Conservation (phyloP, 768 basidiomycete species). For the Exsudoporus frostii region DNA sequence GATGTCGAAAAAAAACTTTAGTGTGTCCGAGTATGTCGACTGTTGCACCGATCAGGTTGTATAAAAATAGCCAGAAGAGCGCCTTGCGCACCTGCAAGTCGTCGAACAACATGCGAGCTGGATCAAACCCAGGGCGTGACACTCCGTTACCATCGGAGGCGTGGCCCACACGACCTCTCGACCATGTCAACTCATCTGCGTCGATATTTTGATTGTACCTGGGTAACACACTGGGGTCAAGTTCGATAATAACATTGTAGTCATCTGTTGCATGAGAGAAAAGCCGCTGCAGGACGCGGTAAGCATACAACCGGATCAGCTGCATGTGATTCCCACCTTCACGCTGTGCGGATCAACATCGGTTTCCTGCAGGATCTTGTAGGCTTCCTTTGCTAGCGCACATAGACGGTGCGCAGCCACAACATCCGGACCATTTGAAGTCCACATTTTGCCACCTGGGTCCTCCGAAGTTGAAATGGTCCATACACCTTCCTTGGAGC, state of each 20-base stretch:
- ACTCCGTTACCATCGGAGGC: constrained; percentile 32
- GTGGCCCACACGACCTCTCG: constrained; percentile 28
- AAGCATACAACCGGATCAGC: not conserved
- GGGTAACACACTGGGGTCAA: constrained; percentile 61
- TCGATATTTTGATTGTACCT: constrained; percentile 72
- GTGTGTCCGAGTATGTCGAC: constrained; percentile 70
- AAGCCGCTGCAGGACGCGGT: constrained; percentile 50
- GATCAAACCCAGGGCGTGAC: constrained; percentile 75
- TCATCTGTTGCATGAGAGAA: constrained; percentile 81
- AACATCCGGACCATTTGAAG: constrained; percentile 56
- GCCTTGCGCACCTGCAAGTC: constrained; percentile 66
- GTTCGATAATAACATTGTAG: constrained; percentile 81
- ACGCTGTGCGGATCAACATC: constrained; percentile 53
- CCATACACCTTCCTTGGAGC: constrained; percentile 58
- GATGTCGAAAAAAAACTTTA: constrained; percentile 81
- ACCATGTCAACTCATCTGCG: constrained; percentile 47
- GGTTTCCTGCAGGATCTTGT: constrained; percentile 51
- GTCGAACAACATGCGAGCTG: constrained; percentile 57
- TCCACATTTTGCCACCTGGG: constrained; percentile 74
- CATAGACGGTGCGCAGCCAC: constrained; percentile 72
- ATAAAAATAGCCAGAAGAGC: not conserved
- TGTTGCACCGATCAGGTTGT: constrained; percentile 28
- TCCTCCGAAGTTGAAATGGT: constrained; percentile 77
- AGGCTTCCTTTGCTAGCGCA: constrained; percentile 74
- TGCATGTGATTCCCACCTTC: constrained; percentile 42